phyloP scores from a whole-genome alignment of 2,329 filamentous ascomycete genomes.

The Aspergillus hortae region DNA sequence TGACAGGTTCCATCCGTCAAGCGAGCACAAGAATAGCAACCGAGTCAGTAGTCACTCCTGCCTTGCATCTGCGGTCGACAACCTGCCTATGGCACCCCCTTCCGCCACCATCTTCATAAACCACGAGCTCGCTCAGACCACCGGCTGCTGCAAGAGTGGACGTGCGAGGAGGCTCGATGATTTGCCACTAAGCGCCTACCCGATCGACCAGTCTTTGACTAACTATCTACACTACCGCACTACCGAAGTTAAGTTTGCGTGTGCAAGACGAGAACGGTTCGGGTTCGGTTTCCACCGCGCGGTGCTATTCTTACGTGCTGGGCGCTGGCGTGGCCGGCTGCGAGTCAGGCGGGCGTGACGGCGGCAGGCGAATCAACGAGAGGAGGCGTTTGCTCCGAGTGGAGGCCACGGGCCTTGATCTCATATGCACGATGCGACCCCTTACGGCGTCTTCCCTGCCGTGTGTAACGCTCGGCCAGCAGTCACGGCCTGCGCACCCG shows the following conservation, averaged over 20 bases:
- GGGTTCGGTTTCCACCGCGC: neutral
- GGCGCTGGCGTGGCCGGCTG: conserved; percentile 17
- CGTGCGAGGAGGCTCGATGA: neutral
- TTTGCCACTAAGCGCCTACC: conserved; percentile 6
- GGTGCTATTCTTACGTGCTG: conserved; percentile 13
- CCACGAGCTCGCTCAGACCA: neutral
- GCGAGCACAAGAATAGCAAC: neutral
- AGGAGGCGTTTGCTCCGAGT: conserved; percentile 7
- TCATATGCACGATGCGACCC: conserved; percentile 16
- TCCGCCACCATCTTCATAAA: neutral
- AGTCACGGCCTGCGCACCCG: neutral
- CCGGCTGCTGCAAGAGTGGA: too few relatives aligned
- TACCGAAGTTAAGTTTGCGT: too few relatives aligned
- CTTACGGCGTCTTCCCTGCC: conserved; percentile 8
- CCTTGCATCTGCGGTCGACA: neutral
- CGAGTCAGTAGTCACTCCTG: neutral
- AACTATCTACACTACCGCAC: neutral
- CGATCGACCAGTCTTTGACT: neutral
- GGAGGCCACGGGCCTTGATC: conserved; percentile 14
- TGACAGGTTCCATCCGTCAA: neutral
- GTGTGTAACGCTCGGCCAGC: conserved; percentile 1
- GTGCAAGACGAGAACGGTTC: neutral
- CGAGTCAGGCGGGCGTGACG: conserved; percentile 16
- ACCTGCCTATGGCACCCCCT: neutral
- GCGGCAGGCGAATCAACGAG: conserved; percentile 11